Evolutionary conservation across 2,329 filamentous ascomycete species (phyloP).

Genomic region (Daldinia sp.): DNA sequence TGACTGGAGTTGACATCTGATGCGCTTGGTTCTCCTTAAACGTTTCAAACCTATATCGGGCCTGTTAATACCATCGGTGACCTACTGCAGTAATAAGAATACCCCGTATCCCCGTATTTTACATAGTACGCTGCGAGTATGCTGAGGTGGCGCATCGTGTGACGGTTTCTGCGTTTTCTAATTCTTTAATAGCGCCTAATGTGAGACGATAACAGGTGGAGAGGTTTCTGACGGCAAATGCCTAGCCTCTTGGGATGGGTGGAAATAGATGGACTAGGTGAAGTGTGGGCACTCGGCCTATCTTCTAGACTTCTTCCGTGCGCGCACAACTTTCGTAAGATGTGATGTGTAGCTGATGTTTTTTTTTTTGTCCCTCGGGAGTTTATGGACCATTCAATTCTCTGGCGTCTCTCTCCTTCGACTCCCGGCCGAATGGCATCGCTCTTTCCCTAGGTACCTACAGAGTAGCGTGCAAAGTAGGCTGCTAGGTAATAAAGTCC

Average conservation of each 20-base stretch:
- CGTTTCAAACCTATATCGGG: slow-evolving; percentile 37
- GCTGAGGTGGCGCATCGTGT: slow-evolving; percentile 22
- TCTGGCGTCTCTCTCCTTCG: slow-evolving; percentile 9
- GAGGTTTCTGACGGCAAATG: not conserved
- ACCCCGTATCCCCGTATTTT: slow-evolving; percentile 8
- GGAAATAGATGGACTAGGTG: no score
- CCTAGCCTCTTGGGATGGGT: not conserved
- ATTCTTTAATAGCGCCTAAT: slow-evolving; percentile 21
- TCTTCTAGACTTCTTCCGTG: not conserved
- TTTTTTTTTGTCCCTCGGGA: not conserved
- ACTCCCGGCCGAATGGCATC: slow-evolving; percentile 26
- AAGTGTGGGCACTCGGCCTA: slow-evolving; percentile 1
- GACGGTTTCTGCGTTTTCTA: slow-evolving; percentile 8
- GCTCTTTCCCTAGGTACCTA: not conserved
- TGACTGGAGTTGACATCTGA: slow-evolving; percentile 29
- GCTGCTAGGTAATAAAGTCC: slow-evolving; percentile 6
- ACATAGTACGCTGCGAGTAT: slow-evolving; percentile 2
- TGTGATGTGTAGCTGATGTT: not conserved
- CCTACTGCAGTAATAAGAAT: slow-evolving; percentile 4
- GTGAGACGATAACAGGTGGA: slow-evolving; percentile 13
- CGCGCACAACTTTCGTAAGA: not conserved
- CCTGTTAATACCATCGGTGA: slow-evolving; percentile 29
- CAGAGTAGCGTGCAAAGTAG: no score
- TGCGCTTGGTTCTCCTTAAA: slow-evolving; percentile 29
- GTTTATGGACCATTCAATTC: slow-evolving; percentile 4